phyloP scores from a whole-genome alignment of 202 grass and related monocot genomes.

The Cymbopogon flexuosus region DNA sequence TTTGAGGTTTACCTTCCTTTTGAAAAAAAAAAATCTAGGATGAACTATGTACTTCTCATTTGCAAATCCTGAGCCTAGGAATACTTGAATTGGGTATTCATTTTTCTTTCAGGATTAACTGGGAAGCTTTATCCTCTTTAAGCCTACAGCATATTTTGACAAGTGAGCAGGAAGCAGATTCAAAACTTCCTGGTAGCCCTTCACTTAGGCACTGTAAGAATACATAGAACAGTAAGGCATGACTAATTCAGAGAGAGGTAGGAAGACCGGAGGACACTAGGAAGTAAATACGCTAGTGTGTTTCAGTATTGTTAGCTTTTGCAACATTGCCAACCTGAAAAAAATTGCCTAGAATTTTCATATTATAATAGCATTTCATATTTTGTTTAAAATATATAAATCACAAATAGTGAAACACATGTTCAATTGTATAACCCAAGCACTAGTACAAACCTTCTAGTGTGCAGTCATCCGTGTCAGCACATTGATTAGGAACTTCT shows the following conservation, averaged over 20 bases:
- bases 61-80: background rate
- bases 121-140: background rate
- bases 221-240: background rate
- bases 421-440: conserved; percentile 3
- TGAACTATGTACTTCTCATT: background rate
- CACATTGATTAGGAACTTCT: conserved; percentile 52
- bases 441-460: conserved; percentile 57
- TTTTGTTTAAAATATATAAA: background rate
- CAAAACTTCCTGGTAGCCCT: background rate
- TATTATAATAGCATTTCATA: background rate
- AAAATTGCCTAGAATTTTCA: background rate
- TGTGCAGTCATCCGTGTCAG: conserved; percentile 40
- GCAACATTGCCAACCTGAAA: background rate
- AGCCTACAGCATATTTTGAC: background rate
- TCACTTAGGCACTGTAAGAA: background rate
- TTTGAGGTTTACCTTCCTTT: background rate
- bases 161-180: background rate
- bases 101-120: conserved; percentile 3
- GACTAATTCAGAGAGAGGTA: background rate
- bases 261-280: background rate
- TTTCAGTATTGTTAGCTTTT: background rate
- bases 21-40: background rate
- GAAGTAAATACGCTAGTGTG: conserved; percentile 2
- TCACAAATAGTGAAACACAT: background rate
- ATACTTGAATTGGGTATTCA: background rate